Conservation (phyloP, 352 stramenopile species). For the Globisporangium nunn region DNA sequence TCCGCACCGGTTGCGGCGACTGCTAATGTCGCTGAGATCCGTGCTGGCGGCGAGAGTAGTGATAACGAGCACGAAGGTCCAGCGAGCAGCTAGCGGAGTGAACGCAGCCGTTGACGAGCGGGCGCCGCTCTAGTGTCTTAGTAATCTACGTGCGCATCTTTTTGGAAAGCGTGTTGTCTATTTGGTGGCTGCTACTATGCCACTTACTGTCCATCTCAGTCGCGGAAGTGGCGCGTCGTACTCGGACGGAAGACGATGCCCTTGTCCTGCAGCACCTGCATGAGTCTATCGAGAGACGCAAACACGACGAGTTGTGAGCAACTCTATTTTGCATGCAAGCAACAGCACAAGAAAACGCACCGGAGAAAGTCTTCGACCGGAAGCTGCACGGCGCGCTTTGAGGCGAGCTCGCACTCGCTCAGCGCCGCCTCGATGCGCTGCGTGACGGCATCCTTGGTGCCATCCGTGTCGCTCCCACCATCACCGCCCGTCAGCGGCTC, state of each 20-base stretch:
- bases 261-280: constrained; percentile 34
- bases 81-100: neutral
- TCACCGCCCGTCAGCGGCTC: constrained; percentile 1
- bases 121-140: neutral
- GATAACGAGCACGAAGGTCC: neutral
- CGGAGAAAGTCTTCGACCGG: constrained; percentile 49
- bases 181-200: no score
- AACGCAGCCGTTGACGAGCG: no score
- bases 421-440: constrained; percentile 43
- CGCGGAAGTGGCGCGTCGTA: constrained; percentile 57
- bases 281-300: constrained; percentile 19
- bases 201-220: constrained; percentile 13
- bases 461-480: neutral
- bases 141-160: constrained; percentile 8
- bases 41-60: neutral
- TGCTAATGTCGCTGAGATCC: neutral
- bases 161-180: neutral
- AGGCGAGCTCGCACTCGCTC: constrained; percentile 28
- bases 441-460: constrained; percentile 28
- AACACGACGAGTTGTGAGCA: neutral
- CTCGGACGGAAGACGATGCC: constrained; percentile 49
- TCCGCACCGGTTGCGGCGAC: neutral
- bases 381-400: constrained; percentile 59
- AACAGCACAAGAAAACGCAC: constrained; percentile 5
- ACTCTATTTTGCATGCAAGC: neutral